Percentiles rank a stretch among this genome's conserved stretches.
Evolutionary conservation across 2,329 filamentous ascomycete genomes (phyloP).

Genomic region (Diaporthe capsici): DNA sequence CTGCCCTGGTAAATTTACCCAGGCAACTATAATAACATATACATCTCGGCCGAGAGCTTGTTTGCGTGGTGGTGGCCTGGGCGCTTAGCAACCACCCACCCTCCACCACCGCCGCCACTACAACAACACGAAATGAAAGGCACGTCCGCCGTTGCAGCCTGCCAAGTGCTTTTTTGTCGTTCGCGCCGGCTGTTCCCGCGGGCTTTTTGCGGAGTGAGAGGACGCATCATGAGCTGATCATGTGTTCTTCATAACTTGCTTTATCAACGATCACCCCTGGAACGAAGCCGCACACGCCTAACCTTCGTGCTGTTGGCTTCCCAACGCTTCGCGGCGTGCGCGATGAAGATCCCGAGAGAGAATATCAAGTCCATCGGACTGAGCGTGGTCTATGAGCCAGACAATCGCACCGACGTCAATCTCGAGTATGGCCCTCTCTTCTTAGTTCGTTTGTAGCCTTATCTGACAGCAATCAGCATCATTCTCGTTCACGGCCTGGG

Average conservation of each 20-base stretch:
- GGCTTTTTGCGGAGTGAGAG: neutral
- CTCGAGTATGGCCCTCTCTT: slow-evolving; percentile 48
- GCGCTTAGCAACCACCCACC: neutral
- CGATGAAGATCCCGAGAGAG: slow-evolving; percentile 46
- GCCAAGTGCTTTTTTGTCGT: slow-evolving; percentile 7
- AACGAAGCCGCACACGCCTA: neutral
- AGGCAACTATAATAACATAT: slow-evolving; percentile 1
- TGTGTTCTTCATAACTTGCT: neutral
- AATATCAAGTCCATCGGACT: slow-evolving; percentile 48
- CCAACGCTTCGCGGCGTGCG: neutral
- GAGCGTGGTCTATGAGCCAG: slow-evolving; percentile 51
- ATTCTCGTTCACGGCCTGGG: slow-evolving; percentile 51
- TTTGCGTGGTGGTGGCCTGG: neutral
- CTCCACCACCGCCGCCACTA: neutral
- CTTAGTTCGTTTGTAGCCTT: too few relatives aligned
- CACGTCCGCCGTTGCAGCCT: slow-evolving; percentile 2
- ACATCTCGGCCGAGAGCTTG: slow-evolving; percentile 31
- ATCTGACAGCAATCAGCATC: slow-evolving; percentile 45
- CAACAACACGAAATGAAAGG: slow-evolving; percentile 26
- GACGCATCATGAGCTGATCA: neutral
- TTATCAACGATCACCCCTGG: slow-evolving; percentile 22
- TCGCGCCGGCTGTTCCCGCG: slow-evolving; percentile 11
- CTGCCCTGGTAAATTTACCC: neutral
- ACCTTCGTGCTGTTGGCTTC: neutral
- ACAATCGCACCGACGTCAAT: slow-evolving; percentile 46